Evolutionary conservation across 2,329 filamentous ascomycete genomes (phyloP).

Genomic region (Xylariales sp.): DNA sequence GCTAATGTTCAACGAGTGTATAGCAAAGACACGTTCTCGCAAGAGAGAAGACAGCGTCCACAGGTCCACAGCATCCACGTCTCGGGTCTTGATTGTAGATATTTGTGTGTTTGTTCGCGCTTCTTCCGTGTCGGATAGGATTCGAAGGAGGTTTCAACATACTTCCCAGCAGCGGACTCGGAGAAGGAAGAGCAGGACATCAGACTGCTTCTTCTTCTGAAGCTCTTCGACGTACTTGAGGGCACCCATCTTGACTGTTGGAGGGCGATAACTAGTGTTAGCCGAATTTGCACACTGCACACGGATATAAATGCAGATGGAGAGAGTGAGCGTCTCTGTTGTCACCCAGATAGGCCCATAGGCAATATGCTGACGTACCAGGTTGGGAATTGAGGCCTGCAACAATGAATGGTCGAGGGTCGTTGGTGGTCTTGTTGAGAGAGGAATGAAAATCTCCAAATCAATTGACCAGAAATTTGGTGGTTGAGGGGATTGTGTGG

Average conservation of each 20-base stretch:
- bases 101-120: slow-evolving; percentile 44
- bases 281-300: slow-evolving; percentile 26
- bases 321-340: neutral
- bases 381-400: slow-evolving; percentile 52
- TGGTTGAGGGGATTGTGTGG: slow-evolving; percentile 46
- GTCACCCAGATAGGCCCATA: neutral
- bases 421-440: slow-evolving; percentile 46
- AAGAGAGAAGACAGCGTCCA: slow-evolving; percentile 51
- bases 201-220: slow-evolving; percentile 99
- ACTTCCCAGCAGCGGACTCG: slow-evolving; percentile 99
- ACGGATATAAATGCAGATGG: neutral
- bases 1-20: slow-evolving; percentile 99
- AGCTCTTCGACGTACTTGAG: slow-evolving; percentile 99
- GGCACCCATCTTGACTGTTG: slow-evolving; percentile 89
- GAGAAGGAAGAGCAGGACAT: slow-evolving; percentile 99
- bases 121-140: slow-evolving; percentile 46
- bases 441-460: slow-evolving; percentile 47
- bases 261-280: slow-evolving; percentile 37
- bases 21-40: slow-evolving; percentile 73
- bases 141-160: slow-evolving; percentile 63
- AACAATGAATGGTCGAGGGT: slow-evolving; percentile 52
- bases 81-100: slow-evolving; percentile 47
- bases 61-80: slow-evolving; percentile 51
- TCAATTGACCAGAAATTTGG: slow-evolving; percentile 45
- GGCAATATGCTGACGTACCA: slow-evolving; percentile 46